phyloP scores from a whole-genome alignment of 2,329 filamentous ascomycete genomes.

The Stagonosporopsis vannaccii region DNA sequence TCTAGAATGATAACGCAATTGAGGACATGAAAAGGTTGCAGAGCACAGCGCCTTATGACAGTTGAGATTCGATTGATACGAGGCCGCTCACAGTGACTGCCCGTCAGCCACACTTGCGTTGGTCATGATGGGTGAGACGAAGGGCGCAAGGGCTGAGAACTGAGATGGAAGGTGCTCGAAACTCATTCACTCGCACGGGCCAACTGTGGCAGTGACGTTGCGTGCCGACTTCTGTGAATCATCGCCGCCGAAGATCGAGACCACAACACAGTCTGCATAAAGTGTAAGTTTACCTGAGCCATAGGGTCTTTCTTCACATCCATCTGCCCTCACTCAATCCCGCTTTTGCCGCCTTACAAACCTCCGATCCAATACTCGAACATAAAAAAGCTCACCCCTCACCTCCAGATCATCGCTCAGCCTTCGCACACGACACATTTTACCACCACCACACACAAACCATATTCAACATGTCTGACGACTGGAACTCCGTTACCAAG shows the following conservation, averaged over 20 bases:
- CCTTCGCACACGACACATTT: slow-evolving; percentile 16
- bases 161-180: slow-evolving; percentile 20
- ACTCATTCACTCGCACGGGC: slow-evolving; percentile 2
- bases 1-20: too few relatives aligned
- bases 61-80: too few relatives aligned
- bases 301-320: not conserved
- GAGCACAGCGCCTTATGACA: not conserved
- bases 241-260: slow-evolving; percentile 19
- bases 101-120: slow-evolving; percentile 10
- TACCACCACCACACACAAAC: slow-evolving; percentile 5
- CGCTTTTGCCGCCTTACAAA: slow-evolving; percentile 17
- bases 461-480: slow-evolving; percentile 67
- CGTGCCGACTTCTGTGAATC: slow-evolving; percentile 18
- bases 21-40: not conserved
- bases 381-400: slow-evolving; percentile 23
- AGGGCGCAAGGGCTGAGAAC: slow-evolving; percentile 27
- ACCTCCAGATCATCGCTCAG: slow-evolving; percentile 17
- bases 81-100: not conserved
- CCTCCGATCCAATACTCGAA: slow-evolving; percentile 5
- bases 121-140: slow-evolving; percentile 15
- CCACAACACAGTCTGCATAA: slow-evolving; percentile 14
- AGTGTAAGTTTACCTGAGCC: slow-evolving; percentile 14
- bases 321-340: slow-evolving; percentile 10
- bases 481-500: slow-evolving; percentile 90
- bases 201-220: slow-evolving; percentile 19